Conservation (phyloP, 495 filamentous ascomycete species). For the Talaromyces stipitatus region DNA sequence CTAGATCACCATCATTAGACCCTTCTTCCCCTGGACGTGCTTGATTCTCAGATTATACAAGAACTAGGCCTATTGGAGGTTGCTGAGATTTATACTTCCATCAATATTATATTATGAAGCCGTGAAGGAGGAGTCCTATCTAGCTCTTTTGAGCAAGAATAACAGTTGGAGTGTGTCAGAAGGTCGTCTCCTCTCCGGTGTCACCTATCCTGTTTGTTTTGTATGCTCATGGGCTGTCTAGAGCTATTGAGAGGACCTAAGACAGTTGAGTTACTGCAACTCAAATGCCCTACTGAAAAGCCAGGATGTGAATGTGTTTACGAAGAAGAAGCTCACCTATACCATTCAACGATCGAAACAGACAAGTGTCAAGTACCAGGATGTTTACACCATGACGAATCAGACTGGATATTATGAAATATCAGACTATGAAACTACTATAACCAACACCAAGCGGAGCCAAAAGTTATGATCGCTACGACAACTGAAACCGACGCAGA, state of each 20-base stretch:
- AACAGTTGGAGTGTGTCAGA: no score
- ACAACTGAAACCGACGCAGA: background rate
- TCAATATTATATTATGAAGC: no score
- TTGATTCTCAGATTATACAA: no score
- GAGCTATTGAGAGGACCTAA: background rate
- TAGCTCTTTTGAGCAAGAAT: no score
- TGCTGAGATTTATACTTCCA: no score
- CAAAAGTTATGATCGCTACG: slow-evolving; percentile 6
- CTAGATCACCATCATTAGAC: no score
- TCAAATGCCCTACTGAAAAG: background rate
- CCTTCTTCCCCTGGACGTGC: no score
- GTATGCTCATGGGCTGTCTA: no score
- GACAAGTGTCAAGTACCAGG: background rate
- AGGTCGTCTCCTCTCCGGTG: no score
- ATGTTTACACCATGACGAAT: background rate
- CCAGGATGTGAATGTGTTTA: background rate
- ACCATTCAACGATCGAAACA: background rate
- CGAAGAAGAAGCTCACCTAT: background rate
- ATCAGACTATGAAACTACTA: background rate
- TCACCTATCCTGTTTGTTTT: no score
- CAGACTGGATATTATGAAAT: background rate
- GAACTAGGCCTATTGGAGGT: no score
- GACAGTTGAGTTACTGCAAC: background rate
- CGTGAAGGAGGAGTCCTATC: no score
- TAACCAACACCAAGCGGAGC: slow-evolving; percentile 7